Evolutionary conservation across 2,329 filamentous ascomycete genomes (phyloP), one percentile per base, ranked within the genome.

Genomic region (Monilinia fructicola): DNA sequence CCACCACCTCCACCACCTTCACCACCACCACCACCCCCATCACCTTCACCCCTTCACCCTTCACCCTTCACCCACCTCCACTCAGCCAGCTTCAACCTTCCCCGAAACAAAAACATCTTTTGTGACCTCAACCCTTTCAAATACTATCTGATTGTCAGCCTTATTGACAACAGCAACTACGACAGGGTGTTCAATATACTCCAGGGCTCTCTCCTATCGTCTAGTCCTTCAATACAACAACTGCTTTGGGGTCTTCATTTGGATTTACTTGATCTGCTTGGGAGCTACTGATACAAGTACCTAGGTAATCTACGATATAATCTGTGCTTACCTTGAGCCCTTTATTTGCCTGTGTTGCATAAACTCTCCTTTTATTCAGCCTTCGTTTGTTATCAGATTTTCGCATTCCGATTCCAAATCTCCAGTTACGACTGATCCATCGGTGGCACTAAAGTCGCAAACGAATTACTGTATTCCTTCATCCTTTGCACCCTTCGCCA

Each of bases 401-500:
- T 35, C 23, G 21, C 26, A 54, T 42, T 16, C 40, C 14, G 28
- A 23, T 54, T n/a, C 23, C 56, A 18, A 42, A 11, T 50, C 18
- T 26, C 26, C 40, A 50, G 44, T 42, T 26, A 35, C 40, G n/a
- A 50, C 44, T 54, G 35, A 55, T 44, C 54, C 28, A 23, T 18
- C 28, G 9, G 35, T 38, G 42, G 48, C 14, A 54, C 40, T 35
- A 64, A 23, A 26, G 52, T 60, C 65, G n/a, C 65, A 52, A 46
- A 44, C 16, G 40, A 61, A 40, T 61, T 21, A 10, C 23, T 44
- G 16, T 54, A 38, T 46, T 28, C 35, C 38, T 54, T 40, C 26
- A 64, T 56, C 38, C 48, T 54, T 64, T 44, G 52, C 38, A 66
- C 40, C 46, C 53, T 62, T 60, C 69, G 67, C 67, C 63, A 74